phyloP scores from a whole-genome alignment of 768 basidiomycete species.

The Boletus pseudopeckii region DNA sequence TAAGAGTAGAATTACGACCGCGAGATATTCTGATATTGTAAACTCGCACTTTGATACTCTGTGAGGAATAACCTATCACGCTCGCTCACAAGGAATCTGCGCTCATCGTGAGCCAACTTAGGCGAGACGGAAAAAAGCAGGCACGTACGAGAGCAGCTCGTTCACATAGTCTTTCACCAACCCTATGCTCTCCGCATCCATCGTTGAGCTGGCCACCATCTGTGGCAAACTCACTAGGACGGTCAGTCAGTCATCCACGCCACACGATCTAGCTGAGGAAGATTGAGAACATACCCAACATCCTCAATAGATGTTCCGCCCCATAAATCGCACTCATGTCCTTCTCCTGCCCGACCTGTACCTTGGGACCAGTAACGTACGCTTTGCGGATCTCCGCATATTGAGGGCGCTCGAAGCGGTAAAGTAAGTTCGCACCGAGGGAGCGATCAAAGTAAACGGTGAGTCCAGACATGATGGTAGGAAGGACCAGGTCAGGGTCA shows the following conservation, averaged over 20 bases:
- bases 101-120: background rate
- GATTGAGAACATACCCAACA: conserved; percentile 66
- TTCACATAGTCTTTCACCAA: conserved; percentile 87
- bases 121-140: too few relatives aligned
- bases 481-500: conserved; percentile 64
- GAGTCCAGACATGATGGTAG: conserved; percentile 82
- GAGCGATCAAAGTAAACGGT: conserved; percentile 92
- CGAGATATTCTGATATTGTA: conserved; percentile 80
- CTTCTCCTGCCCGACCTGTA: conserved; percentile 64
- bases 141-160: conserved; percentile 73
- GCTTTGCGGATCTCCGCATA: conserved; percentile 75
- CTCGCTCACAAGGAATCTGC: conserved; percentile 78
- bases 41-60: conserved; percentile 74
- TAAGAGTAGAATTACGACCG: conserved; percentile 49
- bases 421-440: conserved; percentile 84
- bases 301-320: conserved; percentile 87
- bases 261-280: background rate
- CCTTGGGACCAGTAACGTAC: conserved; percentile 71
- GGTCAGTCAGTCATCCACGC: conserved; percentile 8
- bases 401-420: conserved; percentile 93
- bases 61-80: conserved; percentile 67
- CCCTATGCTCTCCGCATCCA: conserved; percentile 83
- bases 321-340: conserved; percentile 92
- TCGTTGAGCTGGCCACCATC: conserved; percentile 85
- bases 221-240: conserved; percentile 83